phyloP scores from a whole-genome alignment of 805 yeast genomes.

The Wickerhamiella azyma region DNA sequence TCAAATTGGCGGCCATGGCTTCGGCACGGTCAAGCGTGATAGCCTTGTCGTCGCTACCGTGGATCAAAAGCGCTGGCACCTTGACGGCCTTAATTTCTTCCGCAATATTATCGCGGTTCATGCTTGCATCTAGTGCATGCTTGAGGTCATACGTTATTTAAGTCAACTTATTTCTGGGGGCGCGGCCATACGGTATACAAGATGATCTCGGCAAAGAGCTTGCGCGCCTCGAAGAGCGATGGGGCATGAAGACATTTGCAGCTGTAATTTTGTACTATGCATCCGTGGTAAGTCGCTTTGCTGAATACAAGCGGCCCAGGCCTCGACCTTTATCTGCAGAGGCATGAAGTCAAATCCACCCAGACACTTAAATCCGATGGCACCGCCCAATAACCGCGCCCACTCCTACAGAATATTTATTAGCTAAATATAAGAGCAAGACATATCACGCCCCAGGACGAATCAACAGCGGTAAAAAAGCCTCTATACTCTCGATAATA shows the following conservation, averaged over 20 bases:
- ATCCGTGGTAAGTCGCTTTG: too few relatives aligned
- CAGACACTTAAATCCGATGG: too few relatives aligned
- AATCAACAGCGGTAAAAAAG: too few relatives aligned
- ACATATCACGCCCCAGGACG: too few relatives aligned
- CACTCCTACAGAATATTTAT: too few relatives aligned
- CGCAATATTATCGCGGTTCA: constrained; percentile 1
- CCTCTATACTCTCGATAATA: too few relatives aligned
- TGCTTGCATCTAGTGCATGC: neutral
- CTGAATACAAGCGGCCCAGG: too few relatives aligned
- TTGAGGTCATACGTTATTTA: neutral
- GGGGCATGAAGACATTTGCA: neutral
- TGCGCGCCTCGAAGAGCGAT: neutral
- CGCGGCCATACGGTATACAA: constrained; percentile 5
- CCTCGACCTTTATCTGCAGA: too few relatives aligned
- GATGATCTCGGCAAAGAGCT: neutral
- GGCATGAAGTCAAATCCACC: too few relatives aligned
- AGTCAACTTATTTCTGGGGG: neutral
- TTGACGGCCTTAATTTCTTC: neutral
- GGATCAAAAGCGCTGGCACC: constrained; percentile 5
- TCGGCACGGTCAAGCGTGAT: constrained; percentile 4
- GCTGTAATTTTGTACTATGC: neutral
- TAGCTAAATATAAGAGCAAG: too few relatives aligned
- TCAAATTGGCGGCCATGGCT: neutral
- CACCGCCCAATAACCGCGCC: too few relatives aligned
- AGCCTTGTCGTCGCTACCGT: constrained; percentile 1